A percentile compares a stretch with the other conserved stretches of the same genome.
phyloP scores from a whole-genome alignment of 108 stramenopile species.

The Cyclotella distinguenda region DNA sequence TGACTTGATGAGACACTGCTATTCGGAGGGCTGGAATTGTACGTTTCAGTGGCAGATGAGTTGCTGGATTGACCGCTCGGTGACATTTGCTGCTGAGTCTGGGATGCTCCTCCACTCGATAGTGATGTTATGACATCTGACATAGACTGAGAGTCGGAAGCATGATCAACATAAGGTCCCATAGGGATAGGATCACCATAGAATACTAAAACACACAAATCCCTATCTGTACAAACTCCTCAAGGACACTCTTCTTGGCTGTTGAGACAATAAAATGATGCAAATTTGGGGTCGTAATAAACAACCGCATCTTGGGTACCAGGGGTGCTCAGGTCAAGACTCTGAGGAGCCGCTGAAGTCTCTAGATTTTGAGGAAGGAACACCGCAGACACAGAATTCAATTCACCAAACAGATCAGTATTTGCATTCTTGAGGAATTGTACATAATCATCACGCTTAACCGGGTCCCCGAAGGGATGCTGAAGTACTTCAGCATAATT shows the following conservation, averaged over 20 bases:
- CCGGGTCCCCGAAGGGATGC: conserved; percentile 27
- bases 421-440: conserved; percentile 21
- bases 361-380: conserved; percentile 25
- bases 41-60: no score
- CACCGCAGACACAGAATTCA: conserved; percentile 30
- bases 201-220: conserved; percentile 27
- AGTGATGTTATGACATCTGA: conserved; percentile 6
- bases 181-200: conserved; percentile 14
- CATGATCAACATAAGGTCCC: conserved; percentile 14
- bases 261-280: conserved; percentile 32
- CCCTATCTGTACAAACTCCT: conserved; percentile 18
- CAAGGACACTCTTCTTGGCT: conserved; percentile 18
- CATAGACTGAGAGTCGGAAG: background rate
- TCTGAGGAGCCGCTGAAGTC: background rate
- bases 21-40: no score
- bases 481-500: conserved; percentile 20
- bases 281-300: conserved; percentile 16
- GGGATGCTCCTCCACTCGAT: no score
- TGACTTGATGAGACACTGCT: no score
- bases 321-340: background rate
- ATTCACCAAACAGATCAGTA: conserved; percentile 17
- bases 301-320: background rate
- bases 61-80: no score
- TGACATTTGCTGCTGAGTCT: no score
- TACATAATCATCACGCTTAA: conserved; percentile 23